Conservation (phyloP, 352 stramenopile species). For the Blastocystis sp. region DNA sequence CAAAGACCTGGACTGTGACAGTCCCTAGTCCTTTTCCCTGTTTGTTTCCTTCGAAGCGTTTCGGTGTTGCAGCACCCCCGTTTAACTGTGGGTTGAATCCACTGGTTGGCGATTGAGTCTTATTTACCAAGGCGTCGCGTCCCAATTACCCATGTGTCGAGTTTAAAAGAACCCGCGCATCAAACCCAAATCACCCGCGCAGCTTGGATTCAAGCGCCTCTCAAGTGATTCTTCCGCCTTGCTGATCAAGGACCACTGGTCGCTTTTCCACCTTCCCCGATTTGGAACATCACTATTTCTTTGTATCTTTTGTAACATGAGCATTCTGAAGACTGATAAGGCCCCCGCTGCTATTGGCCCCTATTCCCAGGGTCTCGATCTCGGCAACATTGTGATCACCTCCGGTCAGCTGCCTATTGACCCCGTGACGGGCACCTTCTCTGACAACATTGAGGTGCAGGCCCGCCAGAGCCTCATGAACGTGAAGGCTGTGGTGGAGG, state of each 20-base stretch:
- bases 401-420: conserved; percentile 67
- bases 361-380: conserved; percentile 63
- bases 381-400: conserved; percentile 63
- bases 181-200: too few relatives aligned
- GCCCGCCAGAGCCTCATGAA: conserved; percentile 68
- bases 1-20: conserved; percentile 12
- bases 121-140: too few relatives aligned
- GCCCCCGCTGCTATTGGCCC: conserved; percentile 69
- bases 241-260: conserved; percentile 10
- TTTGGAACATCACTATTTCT: conserved; percentile 61
- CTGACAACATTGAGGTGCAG: conserved; percentile 67
- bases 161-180: too few relatives aligned
- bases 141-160: too few relatives aligned
- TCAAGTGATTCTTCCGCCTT: not conserved
- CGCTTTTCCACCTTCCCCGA: conserved; percentile 28
- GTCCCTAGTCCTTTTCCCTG: not conserved
- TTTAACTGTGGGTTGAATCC: too few relatives aligned
- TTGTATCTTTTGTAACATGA: conserved; percentile 63
- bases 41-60: conserved; percentile 6
- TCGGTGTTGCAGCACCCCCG: too few relatives aligned
- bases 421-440: conserved; percentile 64
- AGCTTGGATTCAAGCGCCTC: not conserved
- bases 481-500: conserved; percentile 69
- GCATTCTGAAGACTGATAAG: conserved; percentile 66
- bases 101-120: too few relatives aligned